Evolutionary conservation across 2,329 filamentous ascomycete species (phyloP), one percentile per base, ranked within the genome.

Genomic region (Aspergillus sergii): DNA sequence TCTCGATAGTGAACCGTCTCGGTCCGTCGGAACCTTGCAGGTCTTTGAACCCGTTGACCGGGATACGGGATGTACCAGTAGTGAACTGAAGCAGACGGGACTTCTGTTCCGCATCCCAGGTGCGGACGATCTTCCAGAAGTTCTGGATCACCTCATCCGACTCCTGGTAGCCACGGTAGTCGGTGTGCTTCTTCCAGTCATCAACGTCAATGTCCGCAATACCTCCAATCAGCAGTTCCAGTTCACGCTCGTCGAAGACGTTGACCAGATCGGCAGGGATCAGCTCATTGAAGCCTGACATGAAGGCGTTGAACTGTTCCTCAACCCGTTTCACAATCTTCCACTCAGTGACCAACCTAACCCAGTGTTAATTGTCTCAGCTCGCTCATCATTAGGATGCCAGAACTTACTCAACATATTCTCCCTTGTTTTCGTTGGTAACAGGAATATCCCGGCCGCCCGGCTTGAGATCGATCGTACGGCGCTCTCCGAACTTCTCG

Each of bases 161-260:
- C 81, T 99, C 95, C 11, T 96, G 97, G 85, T 99, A 99, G 60
- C 95, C 95, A 71, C 95, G 91, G 80, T 99, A 99, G 76, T 99
- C 95, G 54, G 95, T 99, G 82, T 99, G 95, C 85, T 99, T 99
- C 90, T 99, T 98, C 95, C 95, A 99, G 80, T 99, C 95, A 64
- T 99, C 95, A 19, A 99, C 94, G 74, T 99, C 95, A 71, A 99
- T 99, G 80, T 99, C 95, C n/a, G 95, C 95, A 72, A 99, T 99
- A 85, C 95, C 95, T 69, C 95, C 95, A 75, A 99, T 98, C 70
- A 99, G 86, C 70, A 99, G 82, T 80, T 99, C 95, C 55, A 99
- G 85, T 80, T 99, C 95, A 73, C 95, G 91, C 84, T 99, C 95
- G 75, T 99, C 95, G 74, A 99, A 99, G 46, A 99, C 95, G 72